These are phyloP conservation scores for Suaeda aralocaspica DNA, from an alignment of 148 eudicot genomes.

Conservation along the genomic window DNA sequence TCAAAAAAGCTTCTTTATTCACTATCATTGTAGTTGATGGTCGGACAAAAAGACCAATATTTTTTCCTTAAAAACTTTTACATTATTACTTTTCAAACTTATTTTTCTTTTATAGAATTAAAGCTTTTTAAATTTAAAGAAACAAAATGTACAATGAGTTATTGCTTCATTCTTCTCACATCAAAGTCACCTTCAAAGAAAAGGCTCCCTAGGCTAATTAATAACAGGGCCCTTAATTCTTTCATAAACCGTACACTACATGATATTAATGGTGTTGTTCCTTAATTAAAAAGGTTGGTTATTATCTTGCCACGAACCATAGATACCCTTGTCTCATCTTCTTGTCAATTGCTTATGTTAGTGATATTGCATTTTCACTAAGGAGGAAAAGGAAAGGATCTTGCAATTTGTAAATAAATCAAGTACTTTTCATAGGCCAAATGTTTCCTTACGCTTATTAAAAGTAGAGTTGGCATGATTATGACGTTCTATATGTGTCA, in stretches of 20 bases:
- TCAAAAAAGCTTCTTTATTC: neutral
- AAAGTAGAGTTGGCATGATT: too few species aligned
- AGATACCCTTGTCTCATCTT: slow-evolving; percentile 4
- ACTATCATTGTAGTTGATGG: slow-evolving; percentile 14
- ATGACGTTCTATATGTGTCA: too few species aligned
- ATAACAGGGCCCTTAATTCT: neutral
- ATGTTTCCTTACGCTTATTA: too few species aligned
- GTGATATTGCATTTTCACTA: neutral
- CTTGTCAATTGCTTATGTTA: neutral
- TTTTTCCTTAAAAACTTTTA: neutral
- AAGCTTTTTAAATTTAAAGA: neutral
- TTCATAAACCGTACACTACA: slow-evolving; percentile 16
- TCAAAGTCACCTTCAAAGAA: slow-evolving; percentile 13
- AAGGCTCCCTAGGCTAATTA: slow-evolving; percentile 11
- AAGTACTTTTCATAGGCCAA: too few species aligned
- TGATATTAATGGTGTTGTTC: slow-evolving; percentile 3
- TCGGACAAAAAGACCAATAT: slow-evolving; percentile 11
- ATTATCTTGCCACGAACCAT: slow-evolving; percentile 24
- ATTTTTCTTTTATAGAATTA: neutral
- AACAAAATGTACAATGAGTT: too few species aligned
- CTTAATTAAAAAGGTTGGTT: slow-evolving; percentile 15
- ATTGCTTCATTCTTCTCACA: slow-evolving; percentile 6
- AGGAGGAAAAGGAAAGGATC: neutral
- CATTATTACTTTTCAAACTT: neutral
- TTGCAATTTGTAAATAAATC: too few species aligned